Base-by-base conservation (phyloP, 192 early-diverging fungal genomes). In the Lobulomyces angularis region DNA sequence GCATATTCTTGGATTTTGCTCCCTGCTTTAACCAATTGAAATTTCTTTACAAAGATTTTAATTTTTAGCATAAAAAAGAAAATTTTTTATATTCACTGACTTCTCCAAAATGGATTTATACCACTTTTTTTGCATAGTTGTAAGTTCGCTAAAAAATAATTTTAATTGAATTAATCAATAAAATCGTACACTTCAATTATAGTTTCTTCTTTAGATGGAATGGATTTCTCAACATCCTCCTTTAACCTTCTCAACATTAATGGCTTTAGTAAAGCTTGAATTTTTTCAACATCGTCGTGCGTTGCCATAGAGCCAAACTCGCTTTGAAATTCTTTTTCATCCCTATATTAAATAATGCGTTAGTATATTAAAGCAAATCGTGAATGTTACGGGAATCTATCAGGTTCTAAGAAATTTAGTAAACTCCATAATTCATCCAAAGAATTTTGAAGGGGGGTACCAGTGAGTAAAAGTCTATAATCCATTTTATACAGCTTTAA, bases 161-260 rank as follows among this genome's bases (percentile, higher is more conserved):
- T 5, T 37, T 8, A 58, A 16, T 43, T 17, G 5, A 22, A 11
- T 55, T 43, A 12, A 8, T 21, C 18, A 25, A 59, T 35, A 31
- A 8, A 21, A 18, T 43, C 50, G 12, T 37, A 67, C 19, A 86
- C 84, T 58, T 87, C 84, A 23, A 89, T 75, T 19, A 89, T 76
- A n/a, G 84, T 87, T 50, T 89, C 86, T 56, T 87, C 86, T 47
- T 89, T 89, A 42, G 86, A 74, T 1, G 86, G 86, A 48, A 89
- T 84, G 3, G 74, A 74, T 45, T 81, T 83, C 55, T 89, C 86
- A 4, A 89, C 86, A 58, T 89, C 84, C 59, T 89, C 84, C 52
- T 89, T 89, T 56, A 89, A 71, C 5, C 86, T 72, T 27, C 86
- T 66, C 28, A 89, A 55, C 84, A 89, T 86, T 28, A 89, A 64